Conservation (phyloP, 495 filamentous ascomycete species). For the Penicillium samsonianum region DNA sequence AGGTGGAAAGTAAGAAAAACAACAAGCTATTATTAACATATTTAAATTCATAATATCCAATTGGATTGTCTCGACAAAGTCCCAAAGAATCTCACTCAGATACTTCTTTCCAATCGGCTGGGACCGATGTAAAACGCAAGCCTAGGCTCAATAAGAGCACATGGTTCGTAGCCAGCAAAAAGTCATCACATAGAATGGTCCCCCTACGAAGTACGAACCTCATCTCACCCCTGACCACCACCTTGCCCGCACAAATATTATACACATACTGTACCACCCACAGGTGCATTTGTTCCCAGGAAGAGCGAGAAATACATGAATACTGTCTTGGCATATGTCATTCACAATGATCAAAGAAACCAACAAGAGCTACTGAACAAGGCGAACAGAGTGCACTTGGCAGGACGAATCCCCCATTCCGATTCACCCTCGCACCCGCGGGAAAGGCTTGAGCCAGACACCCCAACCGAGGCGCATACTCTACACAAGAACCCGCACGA, state of each 20-base stretch:
- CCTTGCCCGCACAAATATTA: neutral
- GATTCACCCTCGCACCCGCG: constrained; percentile 3
- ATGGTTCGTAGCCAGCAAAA: neutral
- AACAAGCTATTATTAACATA: neutral
- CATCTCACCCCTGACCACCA: neutral
- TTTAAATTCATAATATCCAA: neutral
- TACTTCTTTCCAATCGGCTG: neutral
- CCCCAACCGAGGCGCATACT: constrained; percentile 2
- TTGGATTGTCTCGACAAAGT: neutral
- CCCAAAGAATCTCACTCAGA: neutral
- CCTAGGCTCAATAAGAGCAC: neutral
- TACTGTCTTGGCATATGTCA: neutral
- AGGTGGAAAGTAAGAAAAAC: neutral
- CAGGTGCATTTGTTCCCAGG: neutral
- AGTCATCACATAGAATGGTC: neutral
- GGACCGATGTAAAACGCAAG: neutral
- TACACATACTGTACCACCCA: neutral
- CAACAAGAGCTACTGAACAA: neutral
- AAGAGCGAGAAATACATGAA: neutral
- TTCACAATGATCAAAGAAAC: neutral
- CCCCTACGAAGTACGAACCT: neutral
- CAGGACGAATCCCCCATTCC: neutral
- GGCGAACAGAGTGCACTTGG: neutral
- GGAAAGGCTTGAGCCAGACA: neutral
- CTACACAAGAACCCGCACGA: neutral